Base-by-base conservation (phyloP, 78 protist genomes). In the Dictyostelium capitatum region DNA sequence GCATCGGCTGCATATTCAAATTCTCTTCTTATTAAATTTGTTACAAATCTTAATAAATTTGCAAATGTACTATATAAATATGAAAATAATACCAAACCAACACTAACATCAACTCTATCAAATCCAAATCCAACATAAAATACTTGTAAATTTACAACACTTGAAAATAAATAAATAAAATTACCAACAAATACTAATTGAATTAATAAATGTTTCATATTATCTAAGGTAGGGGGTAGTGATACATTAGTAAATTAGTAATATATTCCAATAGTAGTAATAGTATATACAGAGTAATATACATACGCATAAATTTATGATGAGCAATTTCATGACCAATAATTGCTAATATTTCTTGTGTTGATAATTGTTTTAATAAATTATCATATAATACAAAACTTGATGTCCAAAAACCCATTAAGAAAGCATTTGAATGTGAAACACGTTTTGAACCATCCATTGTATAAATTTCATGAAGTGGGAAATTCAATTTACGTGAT, bases 271-370 rank as follows among this genome's bases (percentile, higher is more conserved):
- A n/a, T n/a, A n/a, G n/a, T n/a, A n/a, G n/a, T n/a, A n/a, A n/a
- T n/a, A n/a, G n/a, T n/a, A n/a, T n/a, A 62, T 62, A 10, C n/a
- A 17, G 3, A 59, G 17, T 9, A 62, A 8, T 0, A 47, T 64
- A 64, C 23, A 25, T 77, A 85, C 93, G 93, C 57, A 75, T 77
- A 51, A 77, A 87, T 77, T 78, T 87, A 87, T 87, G 93, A 87
- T 87, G 93, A 65, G 80, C 93, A 77, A 87, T 87, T 77, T 87
- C 93, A 77, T 87, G 93, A 64, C 93, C 75, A 17, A 87, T 87
- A 37, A 87, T 77, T 62, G 93, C 81, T 59, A 87, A 50, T 8
- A 87, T 64, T 50, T 87, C 93, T 43, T 53, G 50, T 3, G 84
- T 77, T 48, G 93, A 77, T 74, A 59, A 64, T 77, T 87, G 83